These are phyloP conservation scores for Aurantiochytrium sp. DNA, from an alignment of 108 stramenopile species.

Conservation along the genomic window DNA sequence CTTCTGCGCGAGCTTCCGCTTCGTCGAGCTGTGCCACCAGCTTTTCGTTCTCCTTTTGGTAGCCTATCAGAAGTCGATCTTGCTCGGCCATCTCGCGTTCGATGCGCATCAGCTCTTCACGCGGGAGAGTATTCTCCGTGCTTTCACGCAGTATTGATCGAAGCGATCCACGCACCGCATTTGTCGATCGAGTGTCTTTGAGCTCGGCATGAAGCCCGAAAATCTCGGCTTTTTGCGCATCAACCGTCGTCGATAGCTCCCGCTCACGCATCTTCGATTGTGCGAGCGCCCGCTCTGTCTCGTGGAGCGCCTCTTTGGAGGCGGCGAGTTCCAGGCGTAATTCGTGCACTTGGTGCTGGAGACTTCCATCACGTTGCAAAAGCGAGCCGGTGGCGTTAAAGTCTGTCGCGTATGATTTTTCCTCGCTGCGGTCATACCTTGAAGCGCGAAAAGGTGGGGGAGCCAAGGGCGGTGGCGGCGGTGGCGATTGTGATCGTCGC, in stretches of 20 bases:
- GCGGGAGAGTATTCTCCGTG: not conserved
- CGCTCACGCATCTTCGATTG: not conserved
- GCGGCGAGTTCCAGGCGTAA: not conserved
- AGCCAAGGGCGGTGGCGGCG: too few relatives aligned
- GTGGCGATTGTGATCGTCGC: too few relatives aligned
- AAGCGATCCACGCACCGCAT: not conserved
- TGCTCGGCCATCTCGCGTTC: conserved; percentile 32
- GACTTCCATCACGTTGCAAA: not conserved
- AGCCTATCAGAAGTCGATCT: conserved; percentile 26
- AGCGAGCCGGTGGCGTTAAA: too few relatives aligned
- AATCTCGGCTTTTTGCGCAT: not conserved
- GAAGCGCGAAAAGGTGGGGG: too few relatives aligned
- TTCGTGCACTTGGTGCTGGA: not conserved
- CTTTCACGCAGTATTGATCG: not conserved
- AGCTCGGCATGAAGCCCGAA: not conserved
- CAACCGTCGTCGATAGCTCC: not conserved
- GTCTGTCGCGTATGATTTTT: too few relatives aligned
- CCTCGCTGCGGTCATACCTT: too few relatives aligned
- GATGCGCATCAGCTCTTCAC: conserved; percentile 26
- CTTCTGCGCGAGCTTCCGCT: conserved; percentile 22
- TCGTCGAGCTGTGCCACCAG: conserved; percentile 20
- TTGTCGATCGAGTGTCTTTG: not conserved
- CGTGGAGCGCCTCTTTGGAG: not conserved
- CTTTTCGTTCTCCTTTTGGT: conserved; percentile 39
- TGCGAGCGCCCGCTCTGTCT: not conserved